These are phyloP conservation scores for Aspergillus sp. DNA, from an alignment of 2,329 filamentous ascomycete species.

Conservation along the genomic window DNA sequence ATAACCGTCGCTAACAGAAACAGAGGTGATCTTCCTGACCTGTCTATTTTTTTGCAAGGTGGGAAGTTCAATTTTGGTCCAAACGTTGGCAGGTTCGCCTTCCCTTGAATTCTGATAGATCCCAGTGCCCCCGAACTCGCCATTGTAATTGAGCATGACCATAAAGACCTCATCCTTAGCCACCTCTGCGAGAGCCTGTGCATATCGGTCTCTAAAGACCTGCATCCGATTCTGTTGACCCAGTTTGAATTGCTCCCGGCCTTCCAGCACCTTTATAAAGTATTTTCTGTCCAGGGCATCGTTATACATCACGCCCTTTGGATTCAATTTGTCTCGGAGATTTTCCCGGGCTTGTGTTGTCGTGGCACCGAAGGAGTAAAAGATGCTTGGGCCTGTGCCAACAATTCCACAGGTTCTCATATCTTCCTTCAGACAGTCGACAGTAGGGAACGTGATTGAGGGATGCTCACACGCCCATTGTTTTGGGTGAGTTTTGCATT, in stretches of 20 bases:
- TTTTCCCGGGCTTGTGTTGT: too few species aligned
- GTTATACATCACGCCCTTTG: too few species aligned
- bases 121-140: background rate
- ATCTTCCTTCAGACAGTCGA: too few species aligned
- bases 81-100: background rate
- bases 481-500: too few species aligned
- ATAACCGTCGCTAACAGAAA: background rate
- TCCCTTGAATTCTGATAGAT: background rate
- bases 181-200: background rate
- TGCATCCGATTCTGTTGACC: background rate
- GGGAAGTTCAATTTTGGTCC: background rate
- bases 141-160: background rate
- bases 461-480: too few species aligned
- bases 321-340: too few species aligned
- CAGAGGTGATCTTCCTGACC: background rate
- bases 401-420: too few species aligned
- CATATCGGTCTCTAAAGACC: background rate
- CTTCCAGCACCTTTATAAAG: background rate
- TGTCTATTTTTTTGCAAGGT: background rate
- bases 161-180: background rate
- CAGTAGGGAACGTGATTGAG: too few species aligned
- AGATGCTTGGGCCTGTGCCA: too few species aligned
- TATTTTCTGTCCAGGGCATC: background rate
- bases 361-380: too few species aligned
- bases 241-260: background rate